Evolutionary conservation across 345 rosid species (phyloP), one percentile per base, ranked within the genome.

Genomic region (Psidium guajava): DNA sequence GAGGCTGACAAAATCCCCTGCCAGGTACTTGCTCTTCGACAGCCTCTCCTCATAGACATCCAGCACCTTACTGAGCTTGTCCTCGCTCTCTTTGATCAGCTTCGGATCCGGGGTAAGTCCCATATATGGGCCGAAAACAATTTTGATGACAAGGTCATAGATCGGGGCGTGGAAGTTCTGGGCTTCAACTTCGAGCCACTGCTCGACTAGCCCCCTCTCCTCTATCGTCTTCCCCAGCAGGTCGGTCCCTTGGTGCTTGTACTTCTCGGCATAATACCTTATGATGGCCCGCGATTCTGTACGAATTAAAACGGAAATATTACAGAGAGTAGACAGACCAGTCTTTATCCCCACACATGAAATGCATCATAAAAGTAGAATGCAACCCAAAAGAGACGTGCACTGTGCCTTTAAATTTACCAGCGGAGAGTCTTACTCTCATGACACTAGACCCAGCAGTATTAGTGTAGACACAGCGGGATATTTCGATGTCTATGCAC

Each of bases 231-330:
- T 82, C 1, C 93, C 91, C 13, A 92, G 86, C 24, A 92, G 89
- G 27, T 90, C 91, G 21, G 91, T 89, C 36, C 92, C 93, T 44
- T 91, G 93, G 6, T 86, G 58, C 87, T 83, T 87, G 92, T 93
- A 92, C 44, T 94, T 95, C 83, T 95, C 94, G 5, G 98, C 92
- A 61, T 91, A 88, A 89, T 93, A 94, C 87, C 97, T 90, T 61
- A 93, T 89, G 84, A 94, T 92, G 9, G 97, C 98, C n/a, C 97
- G 89, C 0, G 97, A 95, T 89, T 94, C 98, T 95, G 88, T 75
- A 83, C 27, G 9, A 9, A 47, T 25, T 18, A 18, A 50, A 25
- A 20, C 50, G 5, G 64, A 57, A 10, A 57, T n/a, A 18, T 11
- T 11, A 57, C 3, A 16, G 28, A 16, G 16, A 57, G 24, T 18